Evolutionary conservation across 2,329 filamentous ascomycete species (phyloP).

Genomic region (Huntiella omanensis): DNA sequence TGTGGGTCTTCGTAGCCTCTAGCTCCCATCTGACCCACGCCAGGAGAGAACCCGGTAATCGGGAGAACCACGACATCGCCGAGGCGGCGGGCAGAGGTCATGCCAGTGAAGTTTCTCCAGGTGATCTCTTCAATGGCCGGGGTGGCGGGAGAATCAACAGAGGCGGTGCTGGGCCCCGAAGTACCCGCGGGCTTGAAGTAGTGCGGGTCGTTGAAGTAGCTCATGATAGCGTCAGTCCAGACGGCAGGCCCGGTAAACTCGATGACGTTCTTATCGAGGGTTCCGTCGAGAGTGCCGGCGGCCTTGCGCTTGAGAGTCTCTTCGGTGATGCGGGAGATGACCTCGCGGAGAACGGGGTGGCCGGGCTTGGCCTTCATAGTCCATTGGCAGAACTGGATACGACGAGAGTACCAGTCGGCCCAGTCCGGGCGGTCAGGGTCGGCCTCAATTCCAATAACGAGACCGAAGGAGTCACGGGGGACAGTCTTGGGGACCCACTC

Average conservation of each 20-base stretch:
- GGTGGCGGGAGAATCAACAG: constrained; percentile 44
- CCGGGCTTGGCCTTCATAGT: constrained; percentile 92
- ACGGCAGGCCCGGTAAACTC: constrained; percentile 88
- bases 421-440: constrained; percentile 87
- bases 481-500: constrained; percentile 75
- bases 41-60: constrained; percentile 93
- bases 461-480: constrained; percentile 57
- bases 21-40: constrained; percentile 82
- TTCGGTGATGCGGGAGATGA: constrained; percentile 71
- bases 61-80: constrained; percentile 87
- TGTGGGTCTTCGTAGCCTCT: constrained; percentile 77
- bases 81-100: constrained; percentile 64
- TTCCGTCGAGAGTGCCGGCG: constrained; percentile 39
- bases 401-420: constrained; percentile 86
- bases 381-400: constrained; percentile 98
- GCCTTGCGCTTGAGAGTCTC: constrained; percentile 59
- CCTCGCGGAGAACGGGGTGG: constrained; percentile 74
- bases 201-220: constrained; percentile 78
- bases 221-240: constrained; percentile 86
- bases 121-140: constrained; percentile 50
- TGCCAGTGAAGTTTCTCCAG: constrained; percentile 76
- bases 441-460: constrained; percentile 89
- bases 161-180: constrained; percentile 22
- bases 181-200: constrained; percentile 39
- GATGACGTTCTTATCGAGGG: constrained; percentile 52